A percentile compares a stretch with the other conserved stretches of the same genome.
Evolutionary conservation across 2,329 filamentous ascomycete species (phyloP).

Genomic region (Conoideocrella luteorostrata): DNA sequence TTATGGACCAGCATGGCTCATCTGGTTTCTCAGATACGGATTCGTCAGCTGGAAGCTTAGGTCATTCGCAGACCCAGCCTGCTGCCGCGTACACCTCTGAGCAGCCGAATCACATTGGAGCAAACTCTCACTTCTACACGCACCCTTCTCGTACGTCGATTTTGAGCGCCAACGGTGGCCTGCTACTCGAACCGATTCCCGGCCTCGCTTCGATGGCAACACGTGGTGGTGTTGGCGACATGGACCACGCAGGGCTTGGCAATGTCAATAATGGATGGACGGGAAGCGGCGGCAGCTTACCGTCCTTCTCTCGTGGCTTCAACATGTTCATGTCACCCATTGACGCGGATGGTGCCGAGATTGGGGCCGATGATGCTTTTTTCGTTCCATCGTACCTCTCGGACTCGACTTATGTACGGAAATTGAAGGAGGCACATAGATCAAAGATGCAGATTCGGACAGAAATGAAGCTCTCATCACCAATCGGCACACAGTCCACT

Average conservation of each 20-base stretch:
- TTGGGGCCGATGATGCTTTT: constrained; percentile 41
- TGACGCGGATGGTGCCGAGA: constrained; percentile 19
- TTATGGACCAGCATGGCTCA: constrained; percentile 19
- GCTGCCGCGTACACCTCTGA: constrained; percentile 20
- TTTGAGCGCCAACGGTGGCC: constrained; percentile 40
- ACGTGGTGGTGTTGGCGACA: constrained; percentile 14
- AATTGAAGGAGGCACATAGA: constrained; percentile 64
- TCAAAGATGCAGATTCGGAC: constrained; percentile 47
- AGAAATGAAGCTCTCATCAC: constrained; percentile 29
- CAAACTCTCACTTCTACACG: constrained; percentile 39
- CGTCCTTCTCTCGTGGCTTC: constrained; percentile 47
- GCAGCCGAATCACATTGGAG: constrained; percentile 24
- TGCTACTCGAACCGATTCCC: constrained; percentile 15
- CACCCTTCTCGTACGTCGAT: constrained; percentile 34
- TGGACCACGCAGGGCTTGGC: constrained; percentile 29
- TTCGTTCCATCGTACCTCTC: constrained; percentile 81
- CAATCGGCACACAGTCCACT: constrained; percentile 42
- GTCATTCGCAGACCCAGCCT: constrained; percentile 8
- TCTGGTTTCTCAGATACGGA: constrained; percentile 18
- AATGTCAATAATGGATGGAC: constrained; percentile 16
- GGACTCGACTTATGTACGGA: constrained; percentile 70
- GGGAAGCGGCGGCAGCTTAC: constrained; percentile 25
- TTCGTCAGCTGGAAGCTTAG: constrained; percentile 14
- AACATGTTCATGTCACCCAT: constrained; percentile 38
- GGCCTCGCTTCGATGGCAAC: constrained; percentile 5